Percentiles rank a stretch among this genome's conserved stretches.
Evolutionary conservation across 257 asterid genomes (phyloP).

Genomic region (Rubia yunnanensis): DNA sequence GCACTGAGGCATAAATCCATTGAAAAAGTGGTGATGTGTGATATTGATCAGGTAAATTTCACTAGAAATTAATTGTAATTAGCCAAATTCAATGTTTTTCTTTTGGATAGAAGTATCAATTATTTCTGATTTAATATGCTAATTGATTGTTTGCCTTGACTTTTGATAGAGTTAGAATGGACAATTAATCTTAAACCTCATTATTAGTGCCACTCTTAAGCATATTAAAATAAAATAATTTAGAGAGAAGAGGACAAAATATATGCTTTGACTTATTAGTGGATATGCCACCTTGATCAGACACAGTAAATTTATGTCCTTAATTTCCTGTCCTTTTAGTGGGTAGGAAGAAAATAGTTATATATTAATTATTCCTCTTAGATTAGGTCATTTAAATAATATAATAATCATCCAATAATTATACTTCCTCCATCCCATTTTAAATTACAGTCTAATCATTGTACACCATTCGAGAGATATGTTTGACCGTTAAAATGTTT

Average conservation of each 20-base stretch:
- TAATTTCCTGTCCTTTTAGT: neutral
- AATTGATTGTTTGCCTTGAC: constrained; percentile 6
- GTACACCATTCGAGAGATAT: too few relatives aligned
- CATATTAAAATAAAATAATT: too few relatives aligned
- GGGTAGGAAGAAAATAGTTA: neutral
- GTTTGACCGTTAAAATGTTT: too few relatives aligned
- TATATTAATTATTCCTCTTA: neutral
- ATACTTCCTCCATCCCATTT: too few relatives aligned
- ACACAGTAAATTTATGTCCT: neutral
- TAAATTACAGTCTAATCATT: too few relatives aligned
- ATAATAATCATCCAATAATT: neutral
- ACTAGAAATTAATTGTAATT: neutral
- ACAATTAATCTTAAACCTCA: neutral
- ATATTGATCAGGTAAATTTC: constrained; percentile 70
- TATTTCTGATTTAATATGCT: too few relatives aligned
- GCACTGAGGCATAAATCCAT: constrained; percentile 76
- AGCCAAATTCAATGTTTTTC: neutral
- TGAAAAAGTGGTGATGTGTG: constrained; percentile 91
- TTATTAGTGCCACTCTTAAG: neutral
- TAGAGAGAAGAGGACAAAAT: neutral
- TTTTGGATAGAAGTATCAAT: too few relatives aligned
- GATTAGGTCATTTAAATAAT: neutral
- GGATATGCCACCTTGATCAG: neutral
- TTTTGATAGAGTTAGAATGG: neutral
- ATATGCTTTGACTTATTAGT: neutral